Evolutionary conservation across 768 basidiomycete species (phyloP).

Genomic region (Tricholoma furcatifolium): DNA sequence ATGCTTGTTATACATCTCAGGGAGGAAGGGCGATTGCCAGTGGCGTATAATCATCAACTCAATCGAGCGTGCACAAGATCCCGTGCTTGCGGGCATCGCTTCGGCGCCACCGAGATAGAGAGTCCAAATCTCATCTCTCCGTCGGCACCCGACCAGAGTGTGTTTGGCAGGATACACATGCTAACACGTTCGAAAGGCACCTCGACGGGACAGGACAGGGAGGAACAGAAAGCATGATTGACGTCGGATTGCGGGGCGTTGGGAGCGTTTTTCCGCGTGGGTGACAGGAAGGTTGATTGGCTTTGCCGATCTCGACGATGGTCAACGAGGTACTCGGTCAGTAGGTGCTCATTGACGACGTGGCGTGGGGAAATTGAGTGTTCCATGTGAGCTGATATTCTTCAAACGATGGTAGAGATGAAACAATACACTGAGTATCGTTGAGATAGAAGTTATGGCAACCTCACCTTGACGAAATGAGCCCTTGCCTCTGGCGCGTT

Average conservation of each 20-base stretch:
- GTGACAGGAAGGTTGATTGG: neutral
- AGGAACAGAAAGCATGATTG: slow-evolving; percentile 1
- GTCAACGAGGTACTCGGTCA: neutral
- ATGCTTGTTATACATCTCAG: neutral
- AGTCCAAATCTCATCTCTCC: neutral
- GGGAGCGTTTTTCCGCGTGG: neutral
- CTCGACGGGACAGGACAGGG: neutral
- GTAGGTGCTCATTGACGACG: too few species aligned
- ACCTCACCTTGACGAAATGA: too few species aligned
- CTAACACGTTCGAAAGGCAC: neutral
- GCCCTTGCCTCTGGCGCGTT: too few species aligned
- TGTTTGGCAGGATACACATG: neutral
- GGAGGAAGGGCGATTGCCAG: neutral
- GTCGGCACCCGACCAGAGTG: neutral
- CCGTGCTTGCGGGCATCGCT: neutral
- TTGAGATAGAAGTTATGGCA: too few species aligned
- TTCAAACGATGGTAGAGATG: neutral
- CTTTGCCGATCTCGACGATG: slow-evolving; percentile 3
- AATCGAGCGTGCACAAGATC: neutral
- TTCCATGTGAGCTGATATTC: too few species aligned
- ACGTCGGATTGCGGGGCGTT: neutral
- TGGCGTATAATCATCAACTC: neutral
- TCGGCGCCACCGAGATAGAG: neutral
- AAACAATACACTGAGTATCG: too few species aligned
- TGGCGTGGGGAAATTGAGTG: neutral